Evolutionary conservation across 2,329 filamentous ascomycete genomes (phyloP).

Genomic region (Beauveria sp.): DNA sequence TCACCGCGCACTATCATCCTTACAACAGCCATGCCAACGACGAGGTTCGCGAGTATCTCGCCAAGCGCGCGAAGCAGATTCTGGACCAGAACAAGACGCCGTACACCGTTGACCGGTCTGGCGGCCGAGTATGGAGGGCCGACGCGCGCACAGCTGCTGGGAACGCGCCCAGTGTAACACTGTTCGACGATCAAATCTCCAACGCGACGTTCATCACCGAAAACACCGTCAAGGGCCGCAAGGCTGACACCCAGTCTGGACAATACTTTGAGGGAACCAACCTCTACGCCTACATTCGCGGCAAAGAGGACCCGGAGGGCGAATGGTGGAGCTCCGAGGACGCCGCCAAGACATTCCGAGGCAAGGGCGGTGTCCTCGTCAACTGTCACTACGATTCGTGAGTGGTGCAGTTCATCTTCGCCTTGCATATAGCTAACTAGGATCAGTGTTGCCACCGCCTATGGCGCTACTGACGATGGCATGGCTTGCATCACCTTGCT

Average conservation of each 20-base stretch:
- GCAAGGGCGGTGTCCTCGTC: conserved; percentile 73
- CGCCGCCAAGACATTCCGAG: conserved; percentile 38
- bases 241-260: conserved; percentile 27
- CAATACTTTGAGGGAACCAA: conserved; percentile 92
- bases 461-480: conserved; percentile 89
- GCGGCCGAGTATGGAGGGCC: conserved; percentile 22
- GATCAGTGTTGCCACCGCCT: conserved; percentile 75
- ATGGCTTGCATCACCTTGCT: conserved; percentile 81
- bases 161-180: conserved; percentile 40
- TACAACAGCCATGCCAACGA: conserved; percentile 86
- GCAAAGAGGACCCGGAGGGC: conserved; percentile 63
- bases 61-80: conserved; percentile 64
- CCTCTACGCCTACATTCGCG: conserved; percentile 84
- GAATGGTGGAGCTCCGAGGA: conserved; percentile 60
- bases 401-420: conserved; percentile 16
- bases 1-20: conserved; percentile 74
- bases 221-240: conserved; percentile 14
- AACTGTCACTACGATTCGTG: conserved; percentile 87
- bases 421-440: conserved; percentile 10
- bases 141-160: background rate
- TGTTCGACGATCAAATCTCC: conserved; percentile 72
- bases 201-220: conserved; percentile 62
- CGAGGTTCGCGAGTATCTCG: conserved; percentile 66
- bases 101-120: conserved; percentile 34
- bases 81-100: conserved; percentile 51